Percentiles rank a stretch among this genome's conserved stretches.
These are phyloP conservation scores for Wallemia hederae DNA, from an alignment of 1,284 basidiomycete genomes.

Conservation along the genomic window DNA sequence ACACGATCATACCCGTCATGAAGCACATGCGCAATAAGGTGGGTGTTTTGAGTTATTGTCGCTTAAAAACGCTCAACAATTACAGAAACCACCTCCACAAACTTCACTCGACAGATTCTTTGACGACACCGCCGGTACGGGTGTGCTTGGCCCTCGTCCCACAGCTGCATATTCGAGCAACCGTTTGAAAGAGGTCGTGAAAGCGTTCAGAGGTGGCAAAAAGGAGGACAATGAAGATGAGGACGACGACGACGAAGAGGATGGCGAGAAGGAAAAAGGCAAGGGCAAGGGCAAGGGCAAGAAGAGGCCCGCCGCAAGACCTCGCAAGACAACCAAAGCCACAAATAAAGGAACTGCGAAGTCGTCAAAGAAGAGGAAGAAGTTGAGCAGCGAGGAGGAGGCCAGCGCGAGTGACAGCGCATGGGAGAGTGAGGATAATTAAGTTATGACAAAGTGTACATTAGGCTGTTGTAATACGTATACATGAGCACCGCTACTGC, in stretches of 20 bases:
- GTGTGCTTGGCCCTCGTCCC: slow-evolving; percentile 39
- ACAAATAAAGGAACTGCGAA: neutral
- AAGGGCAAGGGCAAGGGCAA: neutral
- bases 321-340: neutral
- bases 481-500: no score
- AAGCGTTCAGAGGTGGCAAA: neutral
- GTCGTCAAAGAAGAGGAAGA: neutral
- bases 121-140: slow-evolving; percentile 21
- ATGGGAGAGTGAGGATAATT: neutral
- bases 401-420: neutral
- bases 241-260: neutral
- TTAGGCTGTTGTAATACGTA: neutral
- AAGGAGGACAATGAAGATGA: neutral
- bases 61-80: slow-evolving; percentile 1
- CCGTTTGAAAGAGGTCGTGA: slow-evolving; percentile 29
- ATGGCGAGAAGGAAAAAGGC: neutral
- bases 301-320: neutral
- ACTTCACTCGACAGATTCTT: slow-evolving; percentile 23
- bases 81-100: slow-evolving; percentile 2
- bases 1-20: slow-evolving; percentile 72
- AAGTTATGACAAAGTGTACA: neutral
- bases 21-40: slow-evolving; percentile 56
- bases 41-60: slow-evolving; percentile 6
- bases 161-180: slow-evolving; percentile 55
- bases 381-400: neutral